Conservation (phyloP, 2,329 filamentous ascomycete species). For the Aspergillus sp. region DNA sequence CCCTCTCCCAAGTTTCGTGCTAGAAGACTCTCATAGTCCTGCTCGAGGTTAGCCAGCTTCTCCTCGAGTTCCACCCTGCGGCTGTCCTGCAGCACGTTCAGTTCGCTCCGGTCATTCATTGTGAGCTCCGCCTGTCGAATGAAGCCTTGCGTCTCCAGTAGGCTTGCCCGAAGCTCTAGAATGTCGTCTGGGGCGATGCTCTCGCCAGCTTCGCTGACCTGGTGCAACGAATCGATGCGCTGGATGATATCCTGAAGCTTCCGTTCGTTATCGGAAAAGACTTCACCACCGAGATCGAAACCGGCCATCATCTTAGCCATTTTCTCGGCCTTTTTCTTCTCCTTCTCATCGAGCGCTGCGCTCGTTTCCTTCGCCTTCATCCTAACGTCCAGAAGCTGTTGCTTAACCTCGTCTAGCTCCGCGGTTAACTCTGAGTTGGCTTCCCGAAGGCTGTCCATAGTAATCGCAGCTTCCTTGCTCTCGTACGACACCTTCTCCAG, state of each 20-base stretch:
- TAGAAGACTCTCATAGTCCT: constrained; percentile 82
- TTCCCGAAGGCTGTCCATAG: constrained; percentile 96
- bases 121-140: constrained; percentile 91
- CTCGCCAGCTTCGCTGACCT: constrained; percentile 77
- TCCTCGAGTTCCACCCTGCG: constrained; percentile 76
- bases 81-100: constrained; percentile 66
- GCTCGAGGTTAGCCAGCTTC: constrained; percentile 73
- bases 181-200: constrained; percentile 81
- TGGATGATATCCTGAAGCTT: constrained; percentile 83
- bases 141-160: constrained; percentile 89
- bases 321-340: constrained; percentile 97
- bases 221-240: constrained; percentile 77
- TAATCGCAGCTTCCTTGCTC: constrained; percentile 94
- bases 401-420: constrained; percentile 93
- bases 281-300: constrained; percentile 89
- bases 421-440: constrained; percentile 90
- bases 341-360: constrained; percentile 91
- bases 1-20: constrained; percentile 76
- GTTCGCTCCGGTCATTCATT: constrained; percentile 70
- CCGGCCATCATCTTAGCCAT: constrained; percentile 99
- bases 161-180: constrained; percentile 72
- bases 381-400: constrained; percentile 91
- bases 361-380: constrained; percentile 95
- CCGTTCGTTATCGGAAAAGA: constrained; percentile 91
- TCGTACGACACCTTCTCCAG: constrained; percentile 94